Percentiles rank a stretch among this genome's conserved stretches.
These are phyloP conservation scores for Candida mesenterica DNA, from an alignment of 1,139 yeast genomes.

Conservation along the genomic window DNA sequence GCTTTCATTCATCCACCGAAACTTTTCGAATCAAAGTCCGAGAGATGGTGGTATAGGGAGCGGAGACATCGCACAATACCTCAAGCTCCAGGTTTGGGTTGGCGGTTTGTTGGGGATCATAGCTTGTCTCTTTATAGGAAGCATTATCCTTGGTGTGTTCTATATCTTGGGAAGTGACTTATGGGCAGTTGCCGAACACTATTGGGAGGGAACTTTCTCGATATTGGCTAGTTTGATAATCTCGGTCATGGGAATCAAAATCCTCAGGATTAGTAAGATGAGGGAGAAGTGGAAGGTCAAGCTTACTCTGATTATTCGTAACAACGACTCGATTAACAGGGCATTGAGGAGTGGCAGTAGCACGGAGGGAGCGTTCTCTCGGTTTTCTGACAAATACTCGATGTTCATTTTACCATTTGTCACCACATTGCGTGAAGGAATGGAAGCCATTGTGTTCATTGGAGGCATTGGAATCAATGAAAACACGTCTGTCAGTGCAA, in stretches of 20 bases:
- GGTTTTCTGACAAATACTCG: constrained; percentile 31
- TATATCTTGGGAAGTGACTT: constrained; percentile 40
- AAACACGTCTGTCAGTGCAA: constrained; percentile 34
- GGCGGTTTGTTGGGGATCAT: constrained; percentile 43
- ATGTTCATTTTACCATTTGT: constrained; percentile 45
- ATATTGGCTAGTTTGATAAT: constrained; percentile 44
- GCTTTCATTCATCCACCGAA: constrained; percentile 41
- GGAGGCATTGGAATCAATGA: constrained; percentile 50
- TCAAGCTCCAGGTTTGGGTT: constrained; percentile 40
- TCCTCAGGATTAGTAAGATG: constrained; percentile 56
- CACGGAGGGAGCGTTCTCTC: constrained; percentile 1
- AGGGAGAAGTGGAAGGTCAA: constrained; percentile 84
- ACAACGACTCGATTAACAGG: constrained; percentile 10
- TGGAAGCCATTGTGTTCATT: constrained; percentile 48
- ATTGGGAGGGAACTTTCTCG: constrained; percentile 48
- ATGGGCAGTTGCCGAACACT: constrained; percentile 46
- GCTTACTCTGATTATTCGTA: constrained; percentile 26
- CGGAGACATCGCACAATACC: constrained; percentile 13
- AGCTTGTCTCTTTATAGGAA: constrained; percentile 38
- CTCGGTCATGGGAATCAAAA: constrained; percentile 45
- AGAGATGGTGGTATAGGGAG: constrained; percentile 3
- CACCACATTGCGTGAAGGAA: constrained; percentile 47
- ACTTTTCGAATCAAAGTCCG: constrained; percentile 17
- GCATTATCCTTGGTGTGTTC: constrained; percentile 35
- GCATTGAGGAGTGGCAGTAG: constrained; percentile 5